A percentile compares a stretch with the other conserved stretches of the same genome.
Evolutionary conservation across 2,329 filamentous ascomycete genomes (phyloP).

Genomic region (Xylariaceae sp.): DNA sequence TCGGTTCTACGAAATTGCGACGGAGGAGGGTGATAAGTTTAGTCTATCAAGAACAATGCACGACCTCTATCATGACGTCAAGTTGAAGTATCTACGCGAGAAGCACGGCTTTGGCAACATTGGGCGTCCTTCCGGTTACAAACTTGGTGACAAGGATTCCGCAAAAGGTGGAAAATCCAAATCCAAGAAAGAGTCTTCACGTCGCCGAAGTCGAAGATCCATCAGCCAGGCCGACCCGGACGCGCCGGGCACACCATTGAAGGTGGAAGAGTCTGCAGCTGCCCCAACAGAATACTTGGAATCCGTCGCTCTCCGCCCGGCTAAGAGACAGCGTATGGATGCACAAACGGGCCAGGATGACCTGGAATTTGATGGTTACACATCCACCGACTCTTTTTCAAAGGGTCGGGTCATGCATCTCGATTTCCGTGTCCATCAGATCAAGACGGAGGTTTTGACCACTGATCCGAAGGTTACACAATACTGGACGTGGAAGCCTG

Average conservation of each 20-base stretch:
- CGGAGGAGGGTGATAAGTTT: conserved; percentile 44
- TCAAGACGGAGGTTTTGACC: conserved; percentile 48
- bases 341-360: conserved; percentile 25
- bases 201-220: conserved; percentile 29
- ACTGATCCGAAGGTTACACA: conserved; percentile 50
- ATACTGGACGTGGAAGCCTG: conserved; percentile 52
- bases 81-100: conserved; percentile 46
- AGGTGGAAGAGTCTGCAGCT: conserved; percentile 3
- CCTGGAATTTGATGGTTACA: conserved; percentile 46
- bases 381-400: conserved; percentile 51
- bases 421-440: conserved; percentile 53
- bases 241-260: neutral
- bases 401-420: conserved; percentile 42
- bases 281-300: conserved; percentile 24
- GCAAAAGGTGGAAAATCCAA: conserved; percentile 29
- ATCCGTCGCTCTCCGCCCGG: conserved; percentile 27
- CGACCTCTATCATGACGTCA: conserved; percentile 56
- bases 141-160: conserved; percentile 40
- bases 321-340: conserved; percentile 33
- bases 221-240: conserved; percentile 32
- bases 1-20: conserved; percentile 50
- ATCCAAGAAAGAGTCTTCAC: conserved; percentile 25
- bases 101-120: conserved; percentile 58
- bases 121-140: conserved; percentile 48
- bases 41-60: conserved; percentile 50